Conservation (phyloP, 148 eudicot species). For the Chenopodium formosanum region DNA sequence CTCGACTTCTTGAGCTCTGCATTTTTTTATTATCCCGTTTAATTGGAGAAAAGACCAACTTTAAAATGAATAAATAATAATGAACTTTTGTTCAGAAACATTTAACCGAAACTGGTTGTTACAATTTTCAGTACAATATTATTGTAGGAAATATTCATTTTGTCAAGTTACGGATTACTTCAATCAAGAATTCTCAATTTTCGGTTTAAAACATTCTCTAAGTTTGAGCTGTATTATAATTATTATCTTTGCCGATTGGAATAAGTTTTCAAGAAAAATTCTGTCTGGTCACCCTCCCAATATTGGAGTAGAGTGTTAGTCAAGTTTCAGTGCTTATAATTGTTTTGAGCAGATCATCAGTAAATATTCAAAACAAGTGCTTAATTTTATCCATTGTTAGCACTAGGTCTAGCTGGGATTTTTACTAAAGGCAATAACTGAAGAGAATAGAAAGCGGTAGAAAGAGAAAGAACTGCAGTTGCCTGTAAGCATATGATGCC, state of each 20-base stretch:
- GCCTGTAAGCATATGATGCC: not conserved
- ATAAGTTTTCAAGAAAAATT: no score
- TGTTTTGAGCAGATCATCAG: not conserved
- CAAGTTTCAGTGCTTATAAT: not conserved
- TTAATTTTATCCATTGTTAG: not conserved
- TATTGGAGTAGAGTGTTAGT: not conserved
- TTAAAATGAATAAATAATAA: not conserved
- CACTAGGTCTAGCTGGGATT: not conserved
- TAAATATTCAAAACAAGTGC: not conserved
- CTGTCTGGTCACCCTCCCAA: not conserved
- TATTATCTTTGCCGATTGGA: not conserved
- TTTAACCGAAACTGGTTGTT: not conserved
- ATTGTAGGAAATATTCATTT: not conserved
- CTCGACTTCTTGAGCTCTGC: not conserved
- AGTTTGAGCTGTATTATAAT: not conserved
- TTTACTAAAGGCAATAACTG: not conserved
- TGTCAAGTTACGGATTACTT: not conserved
- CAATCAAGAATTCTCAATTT: no score
- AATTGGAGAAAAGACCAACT: not conserved
- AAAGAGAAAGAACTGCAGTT: not conserved
- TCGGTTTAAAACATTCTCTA: not conserved
- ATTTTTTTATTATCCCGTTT: not conserved
- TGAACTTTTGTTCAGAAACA: not conserved
- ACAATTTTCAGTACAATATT: not conserved
- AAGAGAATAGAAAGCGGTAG: not conserved